Evolutionary conservation across 2,329 filamentous ascomycete genomes (phyloP).

Genomic region (Stemphylium beticola): DNA sequence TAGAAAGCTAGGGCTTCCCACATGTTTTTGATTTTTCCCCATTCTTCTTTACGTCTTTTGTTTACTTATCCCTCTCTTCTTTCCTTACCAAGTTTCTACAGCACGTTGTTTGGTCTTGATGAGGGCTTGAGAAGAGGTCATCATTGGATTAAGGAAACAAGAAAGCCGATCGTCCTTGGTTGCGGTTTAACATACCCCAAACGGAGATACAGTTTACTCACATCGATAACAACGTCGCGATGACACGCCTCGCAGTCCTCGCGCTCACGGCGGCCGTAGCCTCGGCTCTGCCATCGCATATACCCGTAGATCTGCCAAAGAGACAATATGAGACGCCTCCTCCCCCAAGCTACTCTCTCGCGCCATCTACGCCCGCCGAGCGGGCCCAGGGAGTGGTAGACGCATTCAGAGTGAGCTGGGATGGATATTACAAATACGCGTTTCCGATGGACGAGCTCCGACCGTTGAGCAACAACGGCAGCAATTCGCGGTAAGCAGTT

Average conservation of each 20-base stretch:
- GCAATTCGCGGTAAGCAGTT: slow-evolving; percentile 69
- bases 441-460: slow-evolving; percentile 78
- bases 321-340: slow-evolving; percentile 17
- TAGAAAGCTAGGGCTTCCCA: too few relatives aligned
- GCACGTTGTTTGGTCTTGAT: too few relatives aligned
- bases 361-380: slow-evolving; percentile 9
- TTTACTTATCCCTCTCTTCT: too few relatives aligned
- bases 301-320: slow-evolving; percentile 13
- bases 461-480: slow-evolving; percentile 69
- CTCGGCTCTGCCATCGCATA: slow-evolving; percentile 23
- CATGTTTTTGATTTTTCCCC: too few relatives aligned
- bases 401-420: slow-evolving; percentile 44
- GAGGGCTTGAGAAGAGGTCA: too few relatives aligned
- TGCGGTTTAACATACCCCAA: too few relatives aligned
- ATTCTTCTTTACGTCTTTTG: too few relatives aligned
- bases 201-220: too few relatives aligned
- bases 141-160: too few relatives aligned
- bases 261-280: slow-evolving; percentile 15
- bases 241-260: slow-evolving; percentile 16
- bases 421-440: slow-evolving; percentile 70
- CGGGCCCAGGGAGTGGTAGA: slow-evolving; percentile 45
- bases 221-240: neutral
- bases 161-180: too few relatives aligned
- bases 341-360: slow-evolving; percentile 10
- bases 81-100: too few relatives aligned